phyloP scores from a whole-genome alignment of 1,139 yeast genomes.

The Hemisphaericaspora xylanilytica region DNA sequence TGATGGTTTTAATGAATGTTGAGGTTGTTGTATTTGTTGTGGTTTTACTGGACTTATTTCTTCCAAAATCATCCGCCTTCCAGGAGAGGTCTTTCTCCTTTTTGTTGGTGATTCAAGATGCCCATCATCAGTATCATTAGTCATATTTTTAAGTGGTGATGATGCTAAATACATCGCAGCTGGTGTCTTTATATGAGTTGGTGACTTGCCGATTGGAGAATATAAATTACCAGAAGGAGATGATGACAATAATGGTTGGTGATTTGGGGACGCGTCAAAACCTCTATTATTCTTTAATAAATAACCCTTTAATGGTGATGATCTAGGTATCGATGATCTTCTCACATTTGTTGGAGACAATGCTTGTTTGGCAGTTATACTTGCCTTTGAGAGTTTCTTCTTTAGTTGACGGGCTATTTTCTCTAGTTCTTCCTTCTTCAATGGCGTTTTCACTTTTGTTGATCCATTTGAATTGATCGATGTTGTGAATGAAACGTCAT shows the following conservation, averaged over 20 bases:
- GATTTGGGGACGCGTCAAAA: conserved; percentile 12
- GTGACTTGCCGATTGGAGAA: conserved; percentile 42
- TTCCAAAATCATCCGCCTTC: conserved; percentile 39
- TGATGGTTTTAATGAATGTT: conserved; percentile 34
- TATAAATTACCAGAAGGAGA: conserved; percentile 37
- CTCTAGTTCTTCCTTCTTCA: conserved; percentile 47
- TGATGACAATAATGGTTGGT: conserved; percentile 21
- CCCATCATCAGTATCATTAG: conserved; percentile 15
- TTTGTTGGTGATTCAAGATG: conserved; percentile 34
- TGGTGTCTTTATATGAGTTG: conserved; percentile 42
- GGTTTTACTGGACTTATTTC: conserved; percentile 31
- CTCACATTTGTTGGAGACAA: conserved; percentile 25
- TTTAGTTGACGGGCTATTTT: conserved; percentile 47
- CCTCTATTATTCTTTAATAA: conserved; percentile 7
- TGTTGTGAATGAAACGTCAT: too few relatives aligned
- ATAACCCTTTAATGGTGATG: conserved; percentile 32
- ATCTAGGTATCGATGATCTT: conserved; percentile 16
- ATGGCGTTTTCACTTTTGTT: conserved; percentile 33
- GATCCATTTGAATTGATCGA: too few relatives aligned
- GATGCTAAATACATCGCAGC: conserved; percentile 35
- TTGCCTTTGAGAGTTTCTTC: conserved; percentile 43
- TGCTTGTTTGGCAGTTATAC: conserved; percentile 46
- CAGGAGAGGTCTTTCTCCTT: conserved; percentile 25
- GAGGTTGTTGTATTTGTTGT: conserved; percentile 13
- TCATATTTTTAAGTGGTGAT: conserved; percentile 29